Conservation (phyloP, 768 basidiomycete species). For the Termitomyces eurrhizus region DNA sequence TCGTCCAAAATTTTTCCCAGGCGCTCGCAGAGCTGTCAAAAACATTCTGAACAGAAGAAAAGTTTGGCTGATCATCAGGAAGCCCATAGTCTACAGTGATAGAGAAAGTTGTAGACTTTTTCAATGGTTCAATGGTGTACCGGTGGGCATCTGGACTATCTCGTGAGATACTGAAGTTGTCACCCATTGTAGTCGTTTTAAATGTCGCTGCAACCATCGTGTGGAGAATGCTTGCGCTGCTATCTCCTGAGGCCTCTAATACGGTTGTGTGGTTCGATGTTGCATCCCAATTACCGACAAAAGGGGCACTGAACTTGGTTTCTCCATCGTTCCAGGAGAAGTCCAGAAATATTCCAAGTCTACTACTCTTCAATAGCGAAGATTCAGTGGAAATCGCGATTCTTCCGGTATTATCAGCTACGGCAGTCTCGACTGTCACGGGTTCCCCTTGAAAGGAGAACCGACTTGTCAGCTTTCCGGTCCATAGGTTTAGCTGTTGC, state of each 20-base stretch:
- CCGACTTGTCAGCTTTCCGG: constrained; percentile 43
- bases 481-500: constrained; percentile 55
- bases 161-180: constrained; percentile 33
- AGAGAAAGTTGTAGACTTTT: constrained; percentile 25
- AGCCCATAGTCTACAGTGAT: constrained; percentile 29
- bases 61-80: background rate
- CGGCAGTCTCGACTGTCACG: constrained; percentile 37
- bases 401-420: constrained; percentile 34
- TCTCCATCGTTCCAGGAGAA: constrained; percentile 62
- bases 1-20: constrained; percentile 48
- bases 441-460: constrained; percentile 34
- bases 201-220: constrained; percentile 35
- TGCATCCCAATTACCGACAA: constrained; percentile 50
- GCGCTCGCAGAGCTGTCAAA: constrained; percentile 29
- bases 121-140: constrained; percentile 38
- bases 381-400: constrained; percentile 40
- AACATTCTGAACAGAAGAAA: constrained; percentile 24
- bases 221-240: constrained; percentile 39
- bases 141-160: constrained; percentile 42
- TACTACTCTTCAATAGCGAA: constrained; percentile 30
- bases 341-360: constrained; percentile 49
- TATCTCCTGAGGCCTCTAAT: constrained; percentile 19
- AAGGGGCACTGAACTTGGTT: constrained; percentile 52
- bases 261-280: constrained; percentile 46
- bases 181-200: constrained; percentile 39